Conservation (phyloP, 2,329 filamentous ascomycete genomes). For the Aspergillus arachidicola region DNA sequence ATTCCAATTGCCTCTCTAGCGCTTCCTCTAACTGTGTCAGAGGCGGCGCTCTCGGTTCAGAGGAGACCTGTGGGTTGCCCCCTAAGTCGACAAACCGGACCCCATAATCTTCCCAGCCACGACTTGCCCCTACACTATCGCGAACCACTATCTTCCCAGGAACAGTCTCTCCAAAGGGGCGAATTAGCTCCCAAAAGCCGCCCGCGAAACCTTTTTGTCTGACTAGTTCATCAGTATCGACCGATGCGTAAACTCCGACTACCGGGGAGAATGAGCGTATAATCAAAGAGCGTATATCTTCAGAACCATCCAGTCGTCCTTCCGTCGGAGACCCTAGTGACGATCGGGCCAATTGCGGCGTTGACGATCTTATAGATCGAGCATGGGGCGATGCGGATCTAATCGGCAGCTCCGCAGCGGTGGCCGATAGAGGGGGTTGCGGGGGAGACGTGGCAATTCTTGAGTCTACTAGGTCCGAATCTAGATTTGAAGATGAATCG, state of each 20-base stretch:
- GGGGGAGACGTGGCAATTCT: constrained; percentile 61
- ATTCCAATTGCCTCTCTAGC: constrained; percentile 75
- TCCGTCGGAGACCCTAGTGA: constrained; percentile 52
- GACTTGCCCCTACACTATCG: constrained; percentile 84
- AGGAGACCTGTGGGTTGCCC: constrained; percentile 41
- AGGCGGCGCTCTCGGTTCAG: constrained; percentile 38
- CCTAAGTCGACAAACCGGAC: constrained; percentile 78
- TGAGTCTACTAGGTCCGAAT: constrained; percentile 52
- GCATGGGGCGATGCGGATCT: constrained; percentile 69
- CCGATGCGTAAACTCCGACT: constrained; percentile 82
- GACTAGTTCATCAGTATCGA: constrained; percentile 79
- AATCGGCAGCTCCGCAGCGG: constrained; percentile 68
- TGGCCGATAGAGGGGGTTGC: constrained; percentile 53
- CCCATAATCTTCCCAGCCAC: constrained; percentile 84
- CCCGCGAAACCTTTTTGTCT: constrained; percentile 80
- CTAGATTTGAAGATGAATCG: constrained; percentile 53
- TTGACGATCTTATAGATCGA: constrained; percentile 61
- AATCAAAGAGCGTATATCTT: constrained; percentile 67
- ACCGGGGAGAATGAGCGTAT: constrained; percentile 86
- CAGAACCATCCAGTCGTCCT: constrained; percentile 54
- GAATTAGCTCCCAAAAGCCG: constrained; percentile 80
- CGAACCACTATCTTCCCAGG: constrained; percentile 86
- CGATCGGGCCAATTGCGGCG: constrained; percentile 50
- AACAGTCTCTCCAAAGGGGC: constrained; percentile 87
- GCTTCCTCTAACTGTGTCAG: constrained; percentile 73